Evolutionary conservation across 148 eudicot species (phyloP), one percentile per base, ranked within the genome.

Genomic region (Arbutus unedo): DNA sequence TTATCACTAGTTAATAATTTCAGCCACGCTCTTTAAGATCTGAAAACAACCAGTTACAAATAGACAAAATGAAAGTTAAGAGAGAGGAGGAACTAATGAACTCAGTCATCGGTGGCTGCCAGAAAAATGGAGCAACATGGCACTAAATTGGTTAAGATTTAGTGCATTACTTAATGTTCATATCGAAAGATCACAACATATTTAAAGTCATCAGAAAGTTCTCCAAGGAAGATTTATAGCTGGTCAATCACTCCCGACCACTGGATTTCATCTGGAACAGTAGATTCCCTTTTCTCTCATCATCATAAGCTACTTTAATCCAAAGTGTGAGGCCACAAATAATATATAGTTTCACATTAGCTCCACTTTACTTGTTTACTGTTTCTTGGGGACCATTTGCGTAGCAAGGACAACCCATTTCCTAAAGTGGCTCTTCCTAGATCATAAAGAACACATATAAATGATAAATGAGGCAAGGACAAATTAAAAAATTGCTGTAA

Each of bases 241-340:
- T 41, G 74, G 47, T 68, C 47, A 67, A 31, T 67, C 25, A 6
- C 43, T 68, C 74, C 47, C 47, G 45, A 14, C 74, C 48, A 68
- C 74, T 68, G 74, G 73, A 31, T 68, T 68, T 38, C 73, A 68
- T 68, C 5, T 68, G 45, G 47, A 68, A 68, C 74, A 41, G 74
- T 68, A 47, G 8, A 68, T 38, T 5, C 74, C 18, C 47, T 68
- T 31, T 38, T 68, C 47, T 3, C 14, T 64, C 70, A 9, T 9
- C 43, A 64, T 68, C 74, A 68, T 23, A 68, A 23, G 74, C 48
- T 68, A 68, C 74, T 38, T 41, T 38, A 68, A 68, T 68, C 74
- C 74, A 38, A 67, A 25, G 44, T 31, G 73, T 13, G 45, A 67
- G 73, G 73, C 44, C 15, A 6, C 21, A 64, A 64, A 64, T 11